phyloP scores from a whole-genome alignment of 1,139 yeast species.

The Blastobotrys buckinghamii region DNA sequence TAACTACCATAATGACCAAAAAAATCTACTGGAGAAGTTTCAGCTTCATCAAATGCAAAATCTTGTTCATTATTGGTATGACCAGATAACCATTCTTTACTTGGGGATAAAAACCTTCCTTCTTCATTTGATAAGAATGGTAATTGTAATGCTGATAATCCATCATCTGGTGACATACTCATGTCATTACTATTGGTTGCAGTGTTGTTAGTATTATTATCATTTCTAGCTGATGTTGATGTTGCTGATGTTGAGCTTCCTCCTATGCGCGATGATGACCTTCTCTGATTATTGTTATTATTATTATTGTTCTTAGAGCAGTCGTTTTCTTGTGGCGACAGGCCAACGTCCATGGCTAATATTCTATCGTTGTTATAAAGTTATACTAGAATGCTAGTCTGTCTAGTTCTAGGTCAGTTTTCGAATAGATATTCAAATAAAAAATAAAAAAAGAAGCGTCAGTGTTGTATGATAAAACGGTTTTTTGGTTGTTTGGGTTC shows the following conservation, averaged over 20 bases:
- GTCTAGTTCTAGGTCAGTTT: too few relatives aligned
- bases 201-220: not conserved
- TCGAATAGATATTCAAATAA: too few relatives aligned
- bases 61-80: constrained; percentile 8
- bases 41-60: constrained; percentile 18
- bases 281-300: not conserved
- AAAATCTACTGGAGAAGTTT: constrained; percentile 24
- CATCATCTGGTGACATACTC: constrained; percentile 9
- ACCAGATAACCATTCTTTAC: constrained; percentile 10
- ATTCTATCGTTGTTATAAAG: not conserved
- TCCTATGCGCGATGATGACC: not conserved
- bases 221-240: too few relatives aligned
- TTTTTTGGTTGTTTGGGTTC: too few relatives aligned
- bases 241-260: too few relatives aligned
- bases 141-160: constrained; percentile 22
- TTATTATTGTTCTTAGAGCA: too few relatives aligned
- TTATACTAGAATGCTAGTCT: too few relatives aligned
- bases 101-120: constrained; percentile 19
- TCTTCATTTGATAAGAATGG: constrained; percentile 23
- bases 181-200: not conserved
- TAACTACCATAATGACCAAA: constrained; percentile 23
- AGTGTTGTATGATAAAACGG: too few relatives aligned
- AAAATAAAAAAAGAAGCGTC: too few relatives aligned
- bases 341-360: constrained; percentile 1
- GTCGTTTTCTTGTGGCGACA: not conserved